phyloP scores from a whole-genome alignment of 129 eudicot species.

The Silybum marianum region DNA sequence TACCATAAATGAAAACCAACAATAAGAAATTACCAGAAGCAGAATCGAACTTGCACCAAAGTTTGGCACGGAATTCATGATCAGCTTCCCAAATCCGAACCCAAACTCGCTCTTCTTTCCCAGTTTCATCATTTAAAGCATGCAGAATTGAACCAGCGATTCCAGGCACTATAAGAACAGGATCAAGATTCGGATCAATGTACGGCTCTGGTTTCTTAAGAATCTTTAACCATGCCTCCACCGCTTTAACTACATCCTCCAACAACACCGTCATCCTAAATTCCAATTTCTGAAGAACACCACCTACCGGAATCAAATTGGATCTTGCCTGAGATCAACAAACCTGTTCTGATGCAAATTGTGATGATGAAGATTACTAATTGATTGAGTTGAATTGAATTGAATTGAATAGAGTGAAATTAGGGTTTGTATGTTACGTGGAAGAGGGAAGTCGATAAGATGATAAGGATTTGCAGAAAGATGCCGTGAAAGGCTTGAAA shows the following conservation, averaged over 20 bases:
- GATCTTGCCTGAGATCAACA: background rate
- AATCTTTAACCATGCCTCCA: conserved; percentile 77
- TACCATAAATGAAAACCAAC: background rate
- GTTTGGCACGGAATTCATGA: conserved; percentile 76
- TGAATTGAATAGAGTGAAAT: background rate
- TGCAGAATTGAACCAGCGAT: conserved; percentile 90
- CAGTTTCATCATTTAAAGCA: conserved; percentile 65
- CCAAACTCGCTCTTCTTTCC: conserved; percentile 84
- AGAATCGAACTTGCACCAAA: conserved; percentile 90
- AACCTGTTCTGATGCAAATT: background rate
- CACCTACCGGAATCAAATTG: background rate
- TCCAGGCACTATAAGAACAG: conserved; percentile 89
- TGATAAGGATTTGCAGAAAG: background rate
- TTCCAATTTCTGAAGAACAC: background rate
- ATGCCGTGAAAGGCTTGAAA: background rate
- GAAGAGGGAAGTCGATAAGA: background rate
- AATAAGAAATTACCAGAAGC: conserved; percentile 48
- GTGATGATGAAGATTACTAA: background rate
- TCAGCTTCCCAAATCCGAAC: conserved; percentile 91
- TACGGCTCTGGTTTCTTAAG: conserved; percentile 58
- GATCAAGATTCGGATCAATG: conserved; percentile 87
- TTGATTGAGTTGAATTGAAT: conserved; percentile 9
- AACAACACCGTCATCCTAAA: conserved; percentile 66
- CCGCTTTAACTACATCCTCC: conserved; percentile 74
- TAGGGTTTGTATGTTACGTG: conserved; percentile 34